phyloP scores from a whole-genome alignment of 257 asterid genomes.

The Ligustrum vulgare region DNA sequence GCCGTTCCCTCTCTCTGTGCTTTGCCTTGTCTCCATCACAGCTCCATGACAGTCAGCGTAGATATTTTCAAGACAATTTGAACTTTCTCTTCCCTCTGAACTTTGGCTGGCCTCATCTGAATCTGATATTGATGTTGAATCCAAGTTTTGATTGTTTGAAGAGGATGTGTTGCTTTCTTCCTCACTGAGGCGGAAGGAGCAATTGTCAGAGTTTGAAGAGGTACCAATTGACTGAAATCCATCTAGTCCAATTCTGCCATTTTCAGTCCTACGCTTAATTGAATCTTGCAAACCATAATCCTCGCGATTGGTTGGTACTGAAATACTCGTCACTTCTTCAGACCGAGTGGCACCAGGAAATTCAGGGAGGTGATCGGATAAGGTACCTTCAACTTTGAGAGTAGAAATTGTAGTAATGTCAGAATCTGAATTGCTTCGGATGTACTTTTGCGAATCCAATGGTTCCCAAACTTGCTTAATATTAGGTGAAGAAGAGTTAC shows the following conservation, averaged over 20 bases:
- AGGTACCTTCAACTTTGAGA: conserved; percentile 49
- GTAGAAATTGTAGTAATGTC: conserved; percentile 62
- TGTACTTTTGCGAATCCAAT: conserved; percentile 70
- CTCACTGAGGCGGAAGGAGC: conserved; percentile 82
- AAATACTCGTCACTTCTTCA: conserved; percentile 40
- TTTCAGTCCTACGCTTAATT: conserved; percentile 28
- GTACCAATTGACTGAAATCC: conserved; percentile 34
- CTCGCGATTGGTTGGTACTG: conserved; percentile 38
- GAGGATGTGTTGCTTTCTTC: conserved; percentile 71
- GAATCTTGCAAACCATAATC: conserved; percentile 35
- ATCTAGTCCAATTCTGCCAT: conserved; percentile 25
- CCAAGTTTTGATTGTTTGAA: conserved; percentile 56
- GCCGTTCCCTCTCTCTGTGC: conserved; percentile 29
- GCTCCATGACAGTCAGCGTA: conserved; percentile 30
- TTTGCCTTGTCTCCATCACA: conserved; percentile 25
- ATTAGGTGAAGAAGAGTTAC: conserved; percentile 33
- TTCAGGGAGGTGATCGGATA: conserved; percentile 51
- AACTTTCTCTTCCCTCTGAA: conserved; percentile 60
- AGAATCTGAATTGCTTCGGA: conserved; percentile 65
- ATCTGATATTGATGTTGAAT: conserved; percentile 75
- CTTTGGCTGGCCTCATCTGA: conserved; percentile 72
- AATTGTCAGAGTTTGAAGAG: conserved; percentile 76
- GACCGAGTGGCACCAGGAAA: conserved; percentile 47
- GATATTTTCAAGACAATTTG: conserved; percentile 40
- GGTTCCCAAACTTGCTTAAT: conserved; percentile 96